These are phyloP conservation scores for Naganishia onofrii DNA, from an alignment of 768 basidiomycete species.

Conservation along the genomic window DNA sequence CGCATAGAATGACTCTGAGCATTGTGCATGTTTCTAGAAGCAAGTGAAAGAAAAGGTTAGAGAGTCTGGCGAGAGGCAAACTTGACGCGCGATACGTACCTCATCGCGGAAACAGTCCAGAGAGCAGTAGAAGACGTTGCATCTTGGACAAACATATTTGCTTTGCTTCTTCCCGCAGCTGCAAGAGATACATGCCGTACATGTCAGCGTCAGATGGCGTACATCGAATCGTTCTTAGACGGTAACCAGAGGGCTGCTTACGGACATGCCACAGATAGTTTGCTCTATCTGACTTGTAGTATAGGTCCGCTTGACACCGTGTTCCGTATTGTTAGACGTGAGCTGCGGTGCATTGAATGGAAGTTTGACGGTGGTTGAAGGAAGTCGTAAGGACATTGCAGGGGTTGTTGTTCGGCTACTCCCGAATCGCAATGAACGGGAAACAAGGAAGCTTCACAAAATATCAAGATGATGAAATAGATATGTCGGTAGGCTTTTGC, in stretches of 20 bases:
- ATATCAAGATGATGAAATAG: too few relatives aligned
- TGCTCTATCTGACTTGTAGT: conserved; percentile 22
- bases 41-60: neutral
- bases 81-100: neutral
- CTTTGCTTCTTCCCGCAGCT: conserved; percentile 26
- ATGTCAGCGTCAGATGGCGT: neutral
- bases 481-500: too few relatives aligned
- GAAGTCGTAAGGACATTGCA: conserved; percentile 7
- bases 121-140: conserved; percentile 27
- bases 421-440: neutral
- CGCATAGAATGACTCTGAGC: conserved; percentile 28
- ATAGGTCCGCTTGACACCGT: conserved; percentile 9
- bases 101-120: conserved; percentile 25
- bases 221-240: neutral
- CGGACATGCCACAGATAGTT: conserved; percentile 29
- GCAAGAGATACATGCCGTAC: neutral
- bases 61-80: neutral
- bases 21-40: conserved; percentile 20
- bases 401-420: neutral
- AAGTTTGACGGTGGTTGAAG: conserved; percentile 12
- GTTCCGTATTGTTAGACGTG: neutral
- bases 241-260: conserved; percentile 2
- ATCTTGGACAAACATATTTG: conserved; percentile 30
- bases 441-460: neutral
- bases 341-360: conserved; percentile 25